phyloP scores from a whole-genome alignment of 2,329 filamentous ascomycete genomes.

The Dactylellina sp. region DNA sequence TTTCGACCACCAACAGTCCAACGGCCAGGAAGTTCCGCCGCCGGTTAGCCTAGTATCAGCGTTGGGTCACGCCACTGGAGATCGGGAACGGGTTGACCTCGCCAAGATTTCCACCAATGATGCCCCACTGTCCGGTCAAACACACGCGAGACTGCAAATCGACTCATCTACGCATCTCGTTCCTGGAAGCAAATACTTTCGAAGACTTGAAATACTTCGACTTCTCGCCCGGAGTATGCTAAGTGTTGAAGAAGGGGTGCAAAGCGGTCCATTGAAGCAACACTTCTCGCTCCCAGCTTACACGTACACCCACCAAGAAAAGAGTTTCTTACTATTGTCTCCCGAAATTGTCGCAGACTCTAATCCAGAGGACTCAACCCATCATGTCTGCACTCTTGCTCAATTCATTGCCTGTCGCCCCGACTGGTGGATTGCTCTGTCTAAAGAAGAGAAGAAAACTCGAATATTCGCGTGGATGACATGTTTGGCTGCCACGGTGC shows the following conservation, averaged over 20 bases:
- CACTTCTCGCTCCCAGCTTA: conserved; percentile 53
- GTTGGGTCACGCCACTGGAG: conserved; percentile 10
- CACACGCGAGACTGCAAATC: conserved; percentile 35
- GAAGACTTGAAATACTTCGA: conserved; percentile 44
- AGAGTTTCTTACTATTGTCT: conserved; percentile 35
- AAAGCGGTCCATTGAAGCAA: conserved; percentile 21
- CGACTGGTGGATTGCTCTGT: conserved; percentile 45
- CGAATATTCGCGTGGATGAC: conserved; percentile 50
- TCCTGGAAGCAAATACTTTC: conserved; percentile 43
- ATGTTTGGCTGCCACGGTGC: conserved; percentile 41
- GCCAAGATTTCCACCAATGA: conserved; percentile 55
- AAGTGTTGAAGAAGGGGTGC: conserved; percentile 30
- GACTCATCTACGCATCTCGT: conserved; percentile 27
- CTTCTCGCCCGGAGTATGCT: conserved; percentile 42
- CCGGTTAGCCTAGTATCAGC: conserved; percentile 42
- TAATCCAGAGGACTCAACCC: conserved; percentile 27
- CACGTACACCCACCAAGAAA: conserved; percentile 40
- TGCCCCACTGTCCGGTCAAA: conserved; percentile 52
- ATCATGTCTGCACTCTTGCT: conserved; percentile 38
- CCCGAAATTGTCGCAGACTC: conserved; percentile 34
- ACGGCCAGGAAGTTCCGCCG: conserved; percentile 34
- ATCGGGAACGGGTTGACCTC: conserved; percentile 41
- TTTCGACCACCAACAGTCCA: conserved; percentile 45
- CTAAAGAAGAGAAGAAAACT: conserved; percentile 46
- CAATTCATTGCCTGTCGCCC: conserved; percentile 44